A percentile compares a stretch with the other conserved stretches of the same genome.
Conservation (phyloP, 495 filamentous ascomycete genomes). For the Hyaloscypha bicolor region DNA sequence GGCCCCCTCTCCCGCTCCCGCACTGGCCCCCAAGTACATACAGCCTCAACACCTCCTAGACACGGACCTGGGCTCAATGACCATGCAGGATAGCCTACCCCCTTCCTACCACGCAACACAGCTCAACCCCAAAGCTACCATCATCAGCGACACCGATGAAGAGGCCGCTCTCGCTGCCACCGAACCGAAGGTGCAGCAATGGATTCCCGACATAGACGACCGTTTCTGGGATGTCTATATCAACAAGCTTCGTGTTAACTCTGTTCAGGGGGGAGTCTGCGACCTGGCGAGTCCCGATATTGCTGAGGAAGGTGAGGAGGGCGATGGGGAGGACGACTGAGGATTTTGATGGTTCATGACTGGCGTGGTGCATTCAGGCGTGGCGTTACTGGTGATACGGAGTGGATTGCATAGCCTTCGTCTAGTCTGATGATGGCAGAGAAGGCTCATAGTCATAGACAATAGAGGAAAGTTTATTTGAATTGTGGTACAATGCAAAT, state of each 20-base stretch:
- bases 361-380: not conserved
- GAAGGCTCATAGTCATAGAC: too few species aligned
- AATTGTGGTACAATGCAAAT: too few species aligned
- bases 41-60: too few species aligned
- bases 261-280: conserved; percentile 59
- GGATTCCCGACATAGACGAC: conserved; percentile 27
- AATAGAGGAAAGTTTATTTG: too few species aligned
- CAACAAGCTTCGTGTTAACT: conserved; percentile 69
- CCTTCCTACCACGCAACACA: not conserved
- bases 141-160: not conserved
- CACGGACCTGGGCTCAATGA: not conserved
- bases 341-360: too few species aligned
- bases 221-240: conserved; percentile 64
- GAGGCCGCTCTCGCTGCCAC: not conserved
- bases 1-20: too few species aligned
- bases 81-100: not conserved
- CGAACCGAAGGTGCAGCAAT: conserved; percentile 5
- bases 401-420: too few species aligned
- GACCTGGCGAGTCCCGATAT: conserved; percentile 26
- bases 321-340: too few species aligned
- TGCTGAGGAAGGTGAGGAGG: too few species aligned
- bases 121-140: not conserved
- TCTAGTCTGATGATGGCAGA: too few species aligned
- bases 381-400: too few species aligned
- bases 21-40: too few species aligned